phyloP scores from a whole-genome alignment of 805 yeast genomes.

The Schizosaccharomyces lindneri region DNA sequence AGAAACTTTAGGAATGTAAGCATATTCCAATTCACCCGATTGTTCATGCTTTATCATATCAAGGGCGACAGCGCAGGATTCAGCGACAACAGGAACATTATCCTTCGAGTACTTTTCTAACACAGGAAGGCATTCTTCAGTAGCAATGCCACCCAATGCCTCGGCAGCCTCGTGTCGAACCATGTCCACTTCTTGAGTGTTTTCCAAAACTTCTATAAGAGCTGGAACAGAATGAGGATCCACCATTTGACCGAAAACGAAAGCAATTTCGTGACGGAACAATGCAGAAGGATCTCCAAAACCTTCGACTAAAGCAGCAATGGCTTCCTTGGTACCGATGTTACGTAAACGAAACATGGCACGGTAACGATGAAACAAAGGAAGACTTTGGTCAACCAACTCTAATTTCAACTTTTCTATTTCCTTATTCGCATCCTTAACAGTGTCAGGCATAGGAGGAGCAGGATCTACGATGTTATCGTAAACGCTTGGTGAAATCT shows the following conservation, averaged over 20 bases:
- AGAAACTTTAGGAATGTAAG: not conserved
- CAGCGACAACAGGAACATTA: slow-evolving; percentile 74
- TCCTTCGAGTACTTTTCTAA: slow-evolving; percentile 58
- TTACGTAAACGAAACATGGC: slow-evolving; percentile 97
- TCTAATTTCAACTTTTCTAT: slow-evolving; percentile 39
- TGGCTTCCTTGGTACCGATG: slow-evolving; percentile 78
- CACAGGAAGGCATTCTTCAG: slow-evolving; percentile 82
- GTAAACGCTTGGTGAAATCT: slow-evolving; percentile 35
- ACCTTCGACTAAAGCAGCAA: slow-evolving; percentile 74
- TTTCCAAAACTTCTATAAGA: slow-evolving; percentile 54
- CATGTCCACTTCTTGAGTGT: slow-evolving; percentile 78
- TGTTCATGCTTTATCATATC: slow-evolving; percentile 96
- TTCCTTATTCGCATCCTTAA: slow-evolving; percentile 12
- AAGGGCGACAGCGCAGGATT: slow-evolving; percentile 86
- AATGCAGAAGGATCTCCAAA: slow-evolving; percentile 76
- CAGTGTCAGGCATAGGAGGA: slow-evolving; percentile 53
- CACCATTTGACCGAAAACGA: slow-evolving; percentile 91
- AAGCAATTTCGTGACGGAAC: slow-evolving; percentile 93
- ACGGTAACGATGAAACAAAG: slow-evolving; percentile 82
- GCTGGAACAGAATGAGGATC: slow-evolving; percentile 82
- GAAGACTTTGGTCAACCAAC: slow-evolving; percentile 49
- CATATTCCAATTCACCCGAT: slow-evolving; percentile 53
- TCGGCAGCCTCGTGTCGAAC: slow-evolving; percentile 99
- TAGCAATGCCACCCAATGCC: slow-evolving; percentile 89
- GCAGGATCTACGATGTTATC: slow-evolving; percentile 77